Percentiles rank a stretch among this genome's conserved stretches.
These are phyloP conservation scores for Filobasidium wieringae DNA, from an alignment of 768 basidiomycete genomes.

Conservation along the genomic window DNA sequence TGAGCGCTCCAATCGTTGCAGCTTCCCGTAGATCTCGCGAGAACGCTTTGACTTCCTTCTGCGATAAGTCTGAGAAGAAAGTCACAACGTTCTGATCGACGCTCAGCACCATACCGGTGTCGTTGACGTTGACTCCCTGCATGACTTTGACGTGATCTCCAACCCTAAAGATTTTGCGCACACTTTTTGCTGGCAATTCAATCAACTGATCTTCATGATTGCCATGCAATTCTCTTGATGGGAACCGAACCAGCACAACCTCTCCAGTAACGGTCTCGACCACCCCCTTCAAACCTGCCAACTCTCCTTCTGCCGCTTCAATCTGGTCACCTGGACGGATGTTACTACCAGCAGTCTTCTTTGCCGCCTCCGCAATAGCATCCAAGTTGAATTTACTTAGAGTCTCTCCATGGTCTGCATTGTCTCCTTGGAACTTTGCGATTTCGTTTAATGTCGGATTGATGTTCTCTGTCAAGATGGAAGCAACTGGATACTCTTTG, in stretches of 20 bases:
- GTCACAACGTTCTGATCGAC: conserved; percentile 75
- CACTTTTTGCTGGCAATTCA: conserved; percentile 53
- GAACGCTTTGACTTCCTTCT: conserved; percentile 92
- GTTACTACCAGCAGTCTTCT: conserved; percentile 79
- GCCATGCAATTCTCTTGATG: conserved; percentile 56
- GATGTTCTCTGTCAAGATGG: conserved; percentile 70
- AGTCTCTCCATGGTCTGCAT: conserved; percentile 46
- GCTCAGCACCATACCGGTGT: conserved; percentile 90
- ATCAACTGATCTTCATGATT: conserved; percentile 61
- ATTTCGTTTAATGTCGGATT: conserved; percentile 95
- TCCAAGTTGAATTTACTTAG: conserved; percentile 59
- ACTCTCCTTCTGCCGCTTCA: conserved; percentile 95
- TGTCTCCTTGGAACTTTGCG: conserved; percentile 68
- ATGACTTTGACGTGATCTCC: conserved; percentile 99
- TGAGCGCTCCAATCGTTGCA: conserved; percentile 87
- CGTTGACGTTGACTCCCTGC: conserved; percentile 84
- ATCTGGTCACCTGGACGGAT: conserved; percentile 97
- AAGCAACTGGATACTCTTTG: conserved; percentile 80
- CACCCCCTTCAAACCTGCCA: conserved; percentile 79
- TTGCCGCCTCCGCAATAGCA: conserved; percentile 80
- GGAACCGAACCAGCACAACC: conserved; percentile 67
- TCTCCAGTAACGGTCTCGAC: conserved; percentile 82
- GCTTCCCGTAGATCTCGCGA: conserved; percentile 94
- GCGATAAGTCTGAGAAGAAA: conserved; percentile 91
- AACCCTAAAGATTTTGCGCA: conserved; percentile 86